Evolutionary conservation across 495 filamentous ascomycete genomes (phyloP), one percentile per base, ranked within the genome.

Genomic region (Penicillium waksmanii): DNA sequence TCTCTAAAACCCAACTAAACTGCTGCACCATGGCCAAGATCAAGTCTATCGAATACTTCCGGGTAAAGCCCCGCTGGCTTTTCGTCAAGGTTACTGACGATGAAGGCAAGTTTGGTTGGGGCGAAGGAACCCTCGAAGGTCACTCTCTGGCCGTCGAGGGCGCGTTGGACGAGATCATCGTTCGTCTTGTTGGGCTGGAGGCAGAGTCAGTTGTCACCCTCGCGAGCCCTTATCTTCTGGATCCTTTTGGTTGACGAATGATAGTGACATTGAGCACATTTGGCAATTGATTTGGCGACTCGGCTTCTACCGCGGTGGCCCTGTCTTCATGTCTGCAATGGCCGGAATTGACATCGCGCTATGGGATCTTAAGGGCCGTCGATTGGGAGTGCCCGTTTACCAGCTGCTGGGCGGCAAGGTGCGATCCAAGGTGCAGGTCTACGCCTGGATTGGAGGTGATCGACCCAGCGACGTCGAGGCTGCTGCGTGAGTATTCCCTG

Each of bases 381-480:
- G 65, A 58, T 73, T 93, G 18, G 81, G 82, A 11, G 87, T 93
- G 2, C 90, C 90, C 1, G 80, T 94, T 25, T 86, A 89, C 63
- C 84, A 91, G 62, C 75, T 94, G 12, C 75, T 94, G 3, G 90
- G 90, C 13, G 90, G 90, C 17, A 89, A 90, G 63, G 87, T 93
- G 38, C 80, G 90, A 31, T 75, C 88, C 64, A 90, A 88, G 68
- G 70, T 92, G 27, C 84, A 84, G 60, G 90, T 94, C 4, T 94
- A 94, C 67, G 85, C 87, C n/a, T 94, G 90, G 90, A 92, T 94
- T 66, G 90, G 90, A 34, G 90, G 90, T 8, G 90, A 94, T 64
- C 79, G 89, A n/a, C 90, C 90, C 6, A 70, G 73, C 21, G 90
- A 93, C 64, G 84, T 94, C 0, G 82, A 85, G 62, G 70, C 57